Evolutionary conservation across 2,329 filamentous ascomycete genomes (phyloP).

Genomic region (Aspergillus piperis): DNA sequence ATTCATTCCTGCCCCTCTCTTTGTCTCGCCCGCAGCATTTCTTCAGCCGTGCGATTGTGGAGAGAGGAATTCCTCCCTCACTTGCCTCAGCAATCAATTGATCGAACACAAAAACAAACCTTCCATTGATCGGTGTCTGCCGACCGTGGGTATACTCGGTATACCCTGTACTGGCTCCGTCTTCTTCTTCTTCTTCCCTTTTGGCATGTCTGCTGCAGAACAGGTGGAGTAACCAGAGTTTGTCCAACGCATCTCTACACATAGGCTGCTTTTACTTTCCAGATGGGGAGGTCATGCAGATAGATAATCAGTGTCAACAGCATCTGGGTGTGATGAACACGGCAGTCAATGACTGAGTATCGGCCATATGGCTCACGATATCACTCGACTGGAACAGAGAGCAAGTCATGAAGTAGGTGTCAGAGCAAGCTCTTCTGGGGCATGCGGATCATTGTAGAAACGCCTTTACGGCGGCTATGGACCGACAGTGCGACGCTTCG

Average conservation of each 20-base stretch:
- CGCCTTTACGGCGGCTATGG: not conserved
- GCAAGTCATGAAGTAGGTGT: not conserved
- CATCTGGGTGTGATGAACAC: not conserved
- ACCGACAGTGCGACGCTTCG: slow-evolving; percentile 1
- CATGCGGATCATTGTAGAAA: not conserved
- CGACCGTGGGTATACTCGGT: too few relatives aligned
- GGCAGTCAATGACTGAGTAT: not conserved
- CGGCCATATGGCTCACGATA: not conserved
- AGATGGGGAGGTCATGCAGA: too few relatives aligned
- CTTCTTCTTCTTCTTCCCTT: too few relatives aligned
- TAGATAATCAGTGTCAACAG: not conserved
- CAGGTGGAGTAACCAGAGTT: not conserved
- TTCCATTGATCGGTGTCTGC: too few relatives aligned
- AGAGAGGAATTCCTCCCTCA: not conserved
- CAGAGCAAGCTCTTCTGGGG: not conserved
- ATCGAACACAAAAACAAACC: too few relatives aligned
- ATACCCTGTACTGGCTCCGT: too few relatives aligned
- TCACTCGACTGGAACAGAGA: not conserved
- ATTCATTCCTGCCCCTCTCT: slow-evolving; percentile 5
- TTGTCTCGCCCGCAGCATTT: slow-evolving; percentile 2
- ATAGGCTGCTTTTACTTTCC: not conserved
- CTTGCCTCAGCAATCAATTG: too few relatives aligned
- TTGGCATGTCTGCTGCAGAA: not conserved
- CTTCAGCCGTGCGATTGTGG: not conserved
- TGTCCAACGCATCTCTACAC: not conserved